Percentiles rank a stretch among this genome's conserved stretches.
Conservation (phyloP, 208 protist genomes). For the Acanthamoeba healyi region DNA sequence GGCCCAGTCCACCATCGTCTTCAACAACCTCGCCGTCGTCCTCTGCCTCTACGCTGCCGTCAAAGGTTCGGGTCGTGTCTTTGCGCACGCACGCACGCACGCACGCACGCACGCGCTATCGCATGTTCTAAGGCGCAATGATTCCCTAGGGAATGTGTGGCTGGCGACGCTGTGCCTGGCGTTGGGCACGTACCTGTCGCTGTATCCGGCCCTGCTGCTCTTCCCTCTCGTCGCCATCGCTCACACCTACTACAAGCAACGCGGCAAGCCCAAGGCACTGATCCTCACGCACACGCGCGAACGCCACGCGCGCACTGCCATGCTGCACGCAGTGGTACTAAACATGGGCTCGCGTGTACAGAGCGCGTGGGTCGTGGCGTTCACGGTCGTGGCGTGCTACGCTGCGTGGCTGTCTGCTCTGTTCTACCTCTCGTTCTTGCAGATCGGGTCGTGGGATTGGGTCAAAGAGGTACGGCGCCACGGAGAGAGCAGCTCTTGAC, state of each 20-base stretch:
- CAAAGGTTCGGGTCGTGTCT: background rate
- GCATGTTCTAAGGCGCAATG: background rate
- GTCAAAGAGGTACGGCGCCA: conserved; percentile 59
- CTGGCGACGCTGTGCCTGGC: conserved; percentile 66
- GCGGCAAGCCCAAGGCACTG: background rate
- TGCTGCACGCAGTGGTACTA: background rate
- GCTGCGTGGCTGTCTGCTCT: conserved; percentile 47
- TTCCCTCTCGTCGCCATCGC: conserved; percentile 59
- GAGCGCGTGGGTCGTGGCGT: background rate
- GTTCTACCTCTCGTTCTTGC: conserved; percentile 59
- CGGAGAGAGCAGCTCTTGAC: too few relatives aligned
- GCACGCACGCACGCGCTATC: background rate
- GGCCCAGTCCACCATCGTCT: conserved; percentile 68
- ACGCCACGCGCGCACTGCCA: background rate
- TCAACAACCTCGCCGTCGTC: conserved; percentile 72
- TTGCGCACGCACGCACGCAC: background rate
- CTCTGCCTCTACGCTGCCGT: conserved; percentile 70
- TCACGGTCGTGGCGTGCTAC: background rate
- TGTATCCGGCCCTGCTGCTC: conserved; percentile 63
- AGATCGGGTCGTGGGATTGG: conserved; percentile 39
- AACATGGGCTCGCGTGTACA: background rate
- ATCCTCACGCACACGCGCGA: background rate
- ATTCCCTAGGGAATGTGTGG: conserved; percentile 65
- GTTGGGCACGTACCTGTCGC: conserved; percentile 61
- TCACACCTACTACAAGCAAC: conserved; percentile 51